Base-by-base conservation (phyloP, 179 eudicot genomes). In the Patellifolia procumbens region DNA sequence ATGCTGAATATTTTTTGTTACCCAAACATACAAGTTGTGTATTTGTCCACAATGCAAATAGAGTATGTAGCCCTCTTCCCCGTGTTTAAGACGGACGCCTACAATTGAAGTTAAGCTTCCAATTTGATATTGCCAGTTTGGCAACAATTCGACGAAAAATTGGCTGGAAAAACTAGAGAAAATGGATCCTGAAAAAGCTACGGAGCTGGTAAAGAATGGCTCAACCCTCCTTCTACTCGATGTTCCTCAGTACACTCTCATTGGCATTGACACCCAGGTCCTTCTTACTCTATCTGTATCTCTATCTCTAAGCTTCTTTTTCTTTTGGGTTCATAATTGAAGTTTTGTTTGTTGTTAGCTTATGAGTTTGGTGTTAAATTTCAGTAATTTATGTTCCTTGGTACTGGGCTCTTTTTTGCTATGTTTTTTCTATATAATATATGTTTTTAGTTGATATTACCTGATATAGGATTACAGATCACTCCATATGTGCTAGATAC, bases 191-290 rank as follows among this genome's bases (percentile, higher is more conserved):
- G 91, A 88, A 37, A 82, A 79, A 69, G 96, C 92, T 4, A 74
- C 86, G 62, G 90, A 86, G 65, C 48, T 92, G 7, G 97, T 90
- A 5, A 90, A 91, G 76, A 82, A 86, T 15, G 93, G 97, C 72
- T 87, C 88, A 5, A 84, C 94, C 34, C 92, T 94, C 49, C 86
- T 94, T n/a, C 81, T 91, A 2, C 94, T 94, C 35, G 90, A 92
- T 58, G 97, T 94, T 80, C 98, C 98, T 52, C 97, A 84, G 64
- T 83, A 68, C 77, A 94, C 98, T 29, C 92, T 92, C 39, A 35
- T 94, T 69, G 98, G 93, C 65, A 84, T 94, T 56, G 98, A 94
- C 73, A 94, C 96, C 67, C 98, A 94, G 94, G 97, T 90, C 49
- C 28, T 28, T 35, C 43, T n/a, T n/a, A n/a, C n/a, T n/a, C n/a